A percentile compares a stretch with the other conserved stretches of the same genome.
Conservation (phyloP, 1,284 basidiomycete genomes). For the Leucoagaricus sp. region DNA sequence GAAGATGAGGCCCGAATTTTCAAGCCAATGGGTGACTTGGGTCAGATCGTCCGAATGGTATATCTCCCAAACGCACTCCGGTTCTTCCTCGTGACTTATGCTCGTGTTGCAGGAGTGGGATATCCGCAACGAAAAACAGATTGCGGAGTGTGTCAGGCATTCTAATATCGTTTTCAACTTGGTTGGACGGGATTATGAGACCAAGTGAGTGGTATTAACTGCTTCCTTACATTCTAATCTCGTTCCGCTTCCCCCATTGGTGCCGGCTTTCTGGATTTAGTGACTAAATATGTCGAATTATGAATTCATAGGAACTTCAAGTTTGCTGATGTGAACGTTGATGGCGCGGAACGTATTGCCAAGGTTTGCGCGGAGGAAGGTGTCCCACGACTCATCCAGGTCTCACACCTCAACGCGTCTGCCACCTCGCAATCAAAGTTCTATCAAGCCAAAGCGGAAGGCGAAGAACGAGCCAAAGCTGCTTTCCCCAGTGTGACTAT, state of each 20-base stretch:
- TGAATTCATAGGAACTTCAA: constrained; percentile 74
- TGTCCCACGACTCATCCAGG: constrained; percentile 88
- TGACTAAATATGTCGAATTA: constrained; percentile 12
- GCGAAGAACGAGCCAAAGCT: constrained; percentile 86
- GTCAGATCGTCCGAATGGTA: constrained; percentile 95
- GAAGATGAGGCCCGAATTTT: constrained; percentile 93
- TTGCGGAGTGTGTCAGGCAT: constrained; percentile 92
- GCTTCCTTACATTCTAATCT: not conserved
- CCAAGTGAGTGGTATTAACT: constrained; percentile 57
- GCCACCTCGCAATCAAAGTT: constrained; percentile 79
- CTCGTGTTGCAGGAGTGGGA: constrained; percentile 83
- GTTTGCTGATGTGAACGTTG: constrained; percentile 76
- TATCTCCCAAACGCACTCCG: constrained; percentile 27
- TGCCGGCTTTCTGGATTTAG: not conserved
- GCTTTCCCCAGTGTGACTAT: constrained; percentile 91
- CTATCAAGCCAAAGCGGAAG: constrained; percentile 89
- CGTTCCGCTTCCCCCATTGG: constrained; percentile 6
- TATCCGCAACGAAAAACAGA: constrained; percentile 84
- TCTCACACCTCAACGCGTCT: constrained; percentile 95
- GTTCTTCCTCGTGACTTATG: not conserved
- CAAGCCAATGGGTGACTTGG: constrained; percentile 94
- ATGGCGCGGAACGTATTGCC: constrained; percentile 84
- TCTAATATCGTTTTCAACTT: constrained; percentile 98
- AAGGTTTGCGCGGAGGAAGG: constrained; percentile 76
- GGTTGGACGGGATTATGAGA: constrained; percentile 88